These are phyloP conservation scores for Endothia cerciana DNA, from an alignment of 2,329 filamentous ascomycete genomes.

Conservation along the genomic window DNA sequence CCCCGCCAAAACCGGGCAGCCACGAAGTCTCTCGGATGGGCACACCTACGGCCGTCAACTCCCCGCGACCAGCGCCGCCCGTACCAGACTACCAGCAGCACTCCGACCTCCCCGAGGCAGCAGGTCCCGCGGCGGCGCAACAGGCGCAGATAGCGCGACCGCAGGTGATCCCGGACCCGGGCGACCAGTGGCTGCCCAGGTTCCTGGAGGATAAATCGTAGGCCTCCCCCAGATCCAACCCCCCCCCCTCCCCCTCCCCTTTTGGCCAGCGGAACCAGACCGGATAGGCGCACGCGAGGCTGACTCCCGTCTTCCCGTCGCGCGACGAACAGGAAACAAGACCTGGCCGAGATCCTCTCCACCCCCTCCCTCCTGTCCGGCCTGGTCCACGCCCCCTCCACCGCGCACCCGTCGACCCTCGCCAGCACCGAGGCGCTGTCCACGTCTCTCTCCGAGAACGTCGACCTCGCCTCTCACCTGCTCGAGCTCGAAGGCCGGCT, in stretches of 20 bases:
- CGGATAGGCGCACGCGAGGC: constrained; percentile 3
- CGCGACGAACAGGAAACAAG: constrained; percentile 65
- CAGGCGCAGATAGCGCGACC: constrained; percentile 36
- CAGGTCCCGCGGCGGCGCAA: constrained; percentile 33
- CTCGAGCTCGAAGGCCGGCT: constrained; percentile 62
- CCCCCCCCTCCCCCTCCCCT: background rate
- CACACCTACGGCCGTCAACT: constrained; percentile 59
- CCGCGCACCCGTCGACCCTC: constrained; percentile 72
- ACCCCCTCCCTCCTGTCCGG: constrained; percentile 70
- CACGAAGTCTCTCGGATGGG: constrained; percentile 70
- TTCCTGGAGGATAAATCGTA: constrained; percentile 82
- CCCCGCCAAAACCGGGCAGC: constrained; percentile 72
- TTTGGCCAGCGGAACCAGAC: background rate
- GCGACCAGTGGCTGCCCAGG: constrained; percentile 78
- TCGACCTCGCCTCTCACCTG: constrained; percentile 68
- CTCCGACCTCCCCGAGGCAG: constrained; percentile 33
- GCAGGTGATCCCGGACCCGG: constrained; percentile 56
- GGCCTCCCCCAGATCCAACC: constrained; percentile 35
- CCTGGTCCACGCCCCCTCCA: constrained; percentile 69
- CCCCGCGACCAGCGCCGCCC: constrained; percentile 47
- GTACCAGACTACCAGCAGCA: constrained; percentile 39
- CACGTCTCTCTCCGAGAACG: constrained; percentile 70
- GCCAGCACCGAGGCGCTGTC: constrained; percentile 68
- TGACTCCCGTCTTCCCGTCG: background rate
- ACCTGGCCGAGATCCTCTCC: constrained; percentile 72